Evolutionary conservation across 2,329 filamentous ascomycete genomes (phyloP).

Genomic region (Sphaceloma murrayae): DNA sequence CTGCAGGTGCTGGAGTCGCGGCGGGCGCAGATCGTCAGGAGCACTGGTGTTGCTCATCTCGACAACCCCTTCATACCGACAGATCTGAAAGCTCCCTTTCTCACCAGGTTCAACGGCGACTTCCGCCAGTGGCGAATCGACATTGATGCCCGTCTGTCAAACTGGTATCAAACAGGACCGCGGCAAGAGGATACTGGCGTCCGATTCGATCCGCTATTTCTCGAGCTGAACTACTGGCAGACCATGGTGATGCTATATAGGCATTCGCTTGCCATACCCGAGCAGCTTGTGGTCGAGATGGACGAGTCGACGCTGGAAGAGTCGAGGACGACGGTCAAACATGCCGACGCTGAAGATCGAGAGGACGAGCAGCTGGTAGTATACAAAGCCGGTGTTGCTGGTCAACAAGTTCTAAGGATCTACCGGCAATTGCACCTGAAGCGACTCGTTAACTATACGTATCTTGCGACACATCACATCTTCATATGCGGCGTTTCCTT

Average conservation of each 20-base stretch:
- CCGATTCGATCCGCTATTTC: conserved; percentile 76
- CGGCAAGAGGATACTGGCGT: conserved; percentile 72
- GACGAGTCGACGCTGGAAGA: conserved; percentile 46
- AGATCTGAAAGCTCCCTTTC: conserved; percentile 71
- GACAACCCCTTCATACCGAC: conserved; percentile 67
- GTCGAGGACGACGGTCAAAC: conserved; percentile 46
- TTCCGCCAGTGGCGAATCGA: conserved; percentile 84
- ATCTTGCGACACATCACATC: conserved; percentile 86
- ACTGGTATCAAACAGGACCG: conserved; percentile 81
- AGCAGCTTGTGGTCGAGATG: conserved; percentile 71
- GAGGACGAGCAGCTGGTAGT: conserved; percentile 89
- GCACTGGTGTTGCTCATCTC: conserved; percentile 49
- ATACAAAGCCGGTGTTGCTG: conserved; percentile 87
- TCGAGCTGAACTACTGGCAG: conserved; percentile 97
- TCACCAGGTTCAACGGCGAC: conserved; percentile 64
- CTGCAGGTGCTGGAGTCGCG: conserved; percentile 88
- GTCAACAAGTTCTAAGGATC: conserved; percentile 81
- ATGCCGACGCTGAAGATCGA: conserved; percentile 51
- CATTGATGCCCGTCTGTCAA: conserved; percentile 69
- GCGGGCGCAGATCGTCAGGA: conserved; percentile 69
- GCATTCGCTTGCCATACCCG: conserved; percentile 69
- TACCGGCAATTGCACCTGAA: conserved; percentile 83
- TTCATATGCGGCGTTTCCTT: conserved; percentile 96
- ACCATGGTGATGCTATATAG: conserved; percentile 92
- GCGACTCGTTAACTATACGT: conserved; percentile 90